Conservation (phyloP, 2,329 filamentous ascomycete species). For the Arthrinium phaeospermum region DNA sequence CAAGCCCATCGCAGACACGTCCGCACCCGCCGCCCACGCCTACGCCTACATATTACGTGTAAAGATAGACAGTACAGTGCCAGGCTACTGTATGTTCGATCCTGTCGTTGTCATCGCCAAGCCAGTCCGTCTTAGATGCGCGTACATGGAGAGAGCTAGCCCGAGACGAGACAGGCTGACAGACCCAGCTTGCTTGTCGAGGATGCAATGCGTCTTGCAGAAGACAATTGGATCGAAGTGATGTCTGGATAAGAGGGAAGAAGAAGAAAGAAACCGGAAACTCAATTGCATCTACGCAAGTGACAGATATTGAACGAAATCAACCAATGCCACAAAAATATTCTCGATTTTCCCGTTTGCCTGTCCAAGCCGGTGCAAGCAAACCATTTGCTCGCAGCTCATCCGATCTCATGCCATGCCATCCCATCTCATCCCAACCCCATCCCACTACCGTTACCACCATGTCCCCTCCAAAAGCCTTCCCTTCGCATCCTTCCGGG, state of each 20-base stretch:
- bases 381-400: conserved; percentile 5
- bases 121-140: conserved; percentile 5
- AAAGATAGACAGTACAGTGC: background rate
- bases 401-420: conserved; percentile 12
- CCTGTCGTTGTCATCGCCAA: background rate
- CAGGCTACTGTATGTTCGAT: background rate
- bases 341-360: background rate
- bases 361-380: background rate
- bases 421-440: conserved; percentile 14
- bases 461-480: background rate
- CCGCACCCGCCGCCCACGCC: background rate
- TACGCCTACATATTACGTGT: background rate
- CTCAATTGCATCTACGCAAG: background rate
- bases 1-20: background rate
- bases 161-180: conserved; percentile 8
- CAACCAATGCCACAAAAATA: background rate
- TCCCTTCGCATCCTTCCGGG: conserved; percentile 15
- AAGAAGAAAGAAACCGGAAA: background rate
- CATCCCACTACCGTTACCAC: conserved; percentile 12
- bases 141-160: background rate
- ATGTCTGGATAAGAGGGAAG: background rate
- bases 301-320: background rate
- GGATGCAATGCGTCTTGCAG: background rate
- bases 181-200: background rate
- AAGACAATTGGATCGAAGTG: background rate